These are phyloP conservation scores for Schwanniomyces etchellsii DNA, from an alignment of 1,139 yeast genomes.

Conservation along the genomic window DNA sequence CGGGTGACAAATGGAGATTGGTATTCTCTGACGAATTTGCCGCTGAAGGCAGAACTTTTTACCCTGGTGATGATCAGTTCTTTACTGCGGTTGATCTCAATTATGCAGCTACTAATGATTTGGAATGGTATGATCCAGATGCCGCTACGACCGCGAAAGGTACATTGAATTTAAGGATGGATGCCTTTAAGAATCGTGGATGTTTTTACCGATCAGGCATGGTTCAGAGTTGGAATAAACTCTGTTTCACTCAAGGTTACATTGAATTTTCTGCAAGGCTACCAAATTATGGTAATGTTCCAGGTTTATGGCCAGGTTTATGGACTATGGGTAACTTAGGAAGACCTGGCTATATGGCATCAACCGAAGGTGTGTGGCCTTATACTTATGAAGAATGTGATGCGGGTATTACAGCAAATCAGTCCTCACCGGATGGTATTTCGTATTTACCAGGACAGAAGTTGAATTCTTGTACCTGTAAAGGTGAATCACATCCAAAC, in stretches of 20 bases:
- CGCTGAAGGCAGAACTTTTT: constrained; percentile 77
- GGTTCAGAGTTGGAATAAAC: constrained; percentile 79
- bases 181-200: constrained; percentile 66
- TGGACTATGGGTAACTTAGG: constrained; percentile 88
- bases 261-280: constrained; percentile 65
- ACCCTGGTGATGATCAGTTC: constrained; percentile 79
- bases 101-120: constrained; percentile 75
- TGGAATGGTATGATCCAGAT: constrained; percentile 89
- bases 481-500: constrained; percentile 75
- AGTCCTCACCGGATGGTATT: constrained; percentile 75
- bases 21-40: constrained; percentile 84
- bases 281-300: constrained; percentile 63
- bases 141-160: constrained; percentile 69
- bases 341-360: constrained; percentile 73
- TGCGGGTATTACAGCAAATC: constrained; percentile 88
- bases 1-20: constrained; percentile 62
- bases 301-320: constrained; percentile 87
- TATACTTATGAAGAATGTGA: constrained; percentile 79
- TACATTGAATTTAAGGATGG: constrained; percentile 58
- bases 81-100: constrained; percentile 73
- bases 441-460: constrained; percentile 76
- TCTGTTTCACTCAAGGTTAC: constrained; percentile 75
- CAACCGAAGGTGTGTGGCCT: constrained; percentile 88
- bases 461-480: constrained; percentile 64
- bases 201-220: constrained; percentile 77